Evolutionary conservation across 2,329 filamentous ascomycete genomes (phyloP).

Genomic region (Simplicillium sp.): DNA sequence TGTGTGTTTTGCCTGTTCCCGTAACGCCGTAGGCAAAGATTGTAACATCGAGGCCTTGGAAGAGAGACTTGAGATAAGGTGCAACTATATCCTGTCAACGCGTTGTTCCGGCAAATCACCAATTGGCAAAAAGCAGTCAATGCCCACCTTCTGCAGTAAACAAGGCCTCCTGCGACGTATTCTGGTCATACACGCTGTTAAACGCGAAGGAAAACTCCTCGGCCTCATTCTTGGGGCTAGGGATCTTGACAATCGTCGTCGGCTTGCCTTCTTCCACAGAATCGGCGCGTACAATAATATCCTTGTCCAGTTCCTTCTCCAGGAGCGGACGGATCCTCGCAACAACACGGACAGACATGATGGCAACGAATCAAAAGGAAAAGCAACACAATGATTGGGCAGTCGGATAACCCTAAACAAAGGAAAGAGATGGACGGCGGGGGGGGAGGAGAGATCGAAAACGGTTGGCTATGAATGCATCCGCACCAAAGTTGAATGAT

Average conservation of each 20-base stretch:
- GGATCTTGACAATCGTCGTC: conserved; percentile 71
- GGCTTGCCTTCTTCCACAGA: conserved; percentile 51
- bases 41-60: conserved; percentile 79
- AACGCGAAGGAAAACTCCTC: conserved; percentile 94
- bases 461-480: too few relatives aligned
- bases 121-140: too few relatives aligned
- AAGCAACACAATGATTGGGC: too few relatives aligned
- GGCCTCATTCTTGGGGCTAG: conserved; percentile 83
- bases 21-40: conserved; percentile 92
- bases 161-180: conserved; percentile 73
- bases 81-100: conserved; percentile 49
- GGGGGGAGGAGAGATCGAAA: too few relatives aligned
- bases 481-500: too few relatives aligned
- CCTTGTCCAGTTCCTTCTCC: conserved; percentile 74
- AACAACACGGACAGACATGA: conserved; percentile 71
- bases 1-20: conserved; percentile 90
- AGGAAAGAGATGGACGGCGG: too few relatives aligned
- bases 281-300: conserved; percentile 70
- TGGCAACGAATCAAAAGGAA: conserved; percentile 4
- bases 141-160: conserved; percentile 78
- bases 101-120: background rate
- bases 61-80: conserved; percentile 83
- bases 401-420: too few relatives aligned
- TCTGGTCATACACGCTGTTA: conserved; percentile 80
- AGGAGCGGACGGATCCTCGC: conserved; percentile 84